Base-by-base conservation (phyloP, 805 yeast genomes). In the Myxozyma kluyveri region DNA sequence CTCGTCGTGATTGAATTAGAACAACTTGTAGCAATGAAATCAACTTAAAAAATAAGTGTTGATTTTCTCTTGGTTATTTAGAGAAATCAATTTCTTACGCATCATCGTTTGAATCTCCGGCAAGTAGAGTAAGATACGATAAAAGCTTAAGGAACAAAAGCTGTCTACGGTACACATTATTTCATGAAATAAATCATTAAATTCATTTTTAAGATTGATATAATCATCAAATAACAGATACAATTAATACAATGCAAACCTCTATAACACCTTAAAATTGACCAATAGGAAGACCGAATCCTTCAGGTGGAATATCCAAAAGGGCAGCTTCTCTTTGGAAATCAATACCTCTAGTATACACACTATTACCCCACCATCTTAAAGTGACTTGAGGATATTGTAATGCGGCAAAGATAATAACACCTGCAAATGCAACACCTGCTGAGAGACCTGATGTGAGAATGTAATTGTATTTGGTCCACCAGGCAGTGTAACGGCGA, bases 401-500 rank as follows among this genome's bases (percentile, higher is more conserved):
- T 9, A 72, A 70, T 2, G 69, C 63, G 60, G 81, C 70, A 61
- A 82, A 82, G 10, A 83, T 76, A 23, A 81, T 52, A 47, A 84
- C 68, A 1, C 85, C 77, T 27, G 84, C 75, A 55, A 81, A 73
- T 0, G 87, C 86, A n/a, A 83, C 75, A 0, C 87, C 87, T 7
- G 84, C 77, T 36, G 83, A 82, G 18, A 84, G 67, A 1, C 81
- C 88, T 22, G 85, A 81, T 22, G 86, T 76, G 43, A 84, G 68
- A 2, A 82, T 75, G 64, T 81, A 83, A 65, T 82, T 83, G 66
- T 83, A 84, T 66, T 83, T 83, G 35, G 82, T 80, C 89, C 89
- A 84, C 89, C 88, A 84, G 43, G 74, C 70, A 45, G 76, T 70
- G 69, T 78, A 81, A 54, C 73, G 72, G 43, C 78, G 73, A 54